Evolutionary conservation across 345 rosid genomes (phyloP).

Genomic region (Salix suchowensis): DNA sequence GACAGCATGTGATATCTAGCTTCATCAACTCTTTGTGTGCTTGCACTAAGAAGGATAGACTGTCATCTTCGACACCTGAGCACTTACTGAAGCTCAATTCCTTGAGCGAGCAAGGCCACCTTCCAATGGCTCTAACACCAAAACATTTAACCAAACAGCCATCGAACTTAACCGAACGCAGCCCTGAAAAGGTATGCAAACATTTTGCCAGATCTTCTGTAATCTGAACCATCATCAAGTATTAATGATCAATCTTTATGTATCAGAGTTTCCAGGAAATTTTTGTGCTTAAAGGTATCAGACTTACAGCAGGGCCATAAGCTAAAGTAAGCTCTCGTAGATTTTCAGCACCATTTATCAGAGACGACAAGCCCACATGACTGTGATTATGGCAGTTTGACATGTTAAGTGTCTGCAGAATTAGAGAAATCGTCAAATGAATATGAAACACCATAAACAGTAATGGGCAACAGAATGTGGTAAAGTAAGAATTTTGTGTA

Average conservation of each 20-base stretch:
- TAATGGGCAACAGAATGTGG: background rate
- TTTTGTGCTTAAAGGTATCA: background rate
- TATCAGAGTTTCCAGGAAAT: background rate
- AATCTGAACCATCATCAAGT: slow-evolving; percentile 37
- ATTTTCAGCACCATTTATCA: slow-evolving; percentile 39
- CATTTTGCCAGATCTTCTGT: slow-evolving; percentile 44
- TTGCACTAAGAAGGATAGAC: slow-evolving; percentile 46
- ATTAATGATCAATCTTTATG: background rate
- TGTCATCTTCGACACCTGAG: slow-evolving; percentile 57
- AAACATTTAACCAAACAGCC: slow-evolving; percentile 43
- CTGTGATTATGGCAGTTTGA: slow-evolving; percentile 54
- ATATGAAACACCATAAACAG: background rate
- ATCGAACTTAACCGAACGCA: slow-evolving; percentile 57
- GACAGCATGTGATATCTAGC: slow-evolving; percentile 68
- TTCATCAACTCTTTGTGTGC: slow-evolving; percentile 48
- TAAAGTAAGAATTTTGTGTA: background rate
- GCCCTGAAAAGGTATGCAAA: slow-evolving; percentile 39
- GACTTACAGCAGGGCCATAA: slow-evolving; percentile 49
- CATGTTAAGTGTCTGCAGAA: slow-evolving; percentile 48
- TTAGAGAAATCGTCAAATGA: background rate
- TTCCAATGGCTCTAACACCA: slow-evolving; percentile 54
- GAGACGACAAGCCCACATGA: slow-evolving; percentile 52
- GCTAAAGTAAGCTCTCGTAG: slow-evolving; percentile 50
- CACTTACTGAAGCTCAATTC: slow-evolving; percentile 73
- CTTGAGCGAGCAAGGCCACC: slow-evolving; percentile 35